Conservation (phyloP, 257 asterid species). For the Vinca minor region DNA sequence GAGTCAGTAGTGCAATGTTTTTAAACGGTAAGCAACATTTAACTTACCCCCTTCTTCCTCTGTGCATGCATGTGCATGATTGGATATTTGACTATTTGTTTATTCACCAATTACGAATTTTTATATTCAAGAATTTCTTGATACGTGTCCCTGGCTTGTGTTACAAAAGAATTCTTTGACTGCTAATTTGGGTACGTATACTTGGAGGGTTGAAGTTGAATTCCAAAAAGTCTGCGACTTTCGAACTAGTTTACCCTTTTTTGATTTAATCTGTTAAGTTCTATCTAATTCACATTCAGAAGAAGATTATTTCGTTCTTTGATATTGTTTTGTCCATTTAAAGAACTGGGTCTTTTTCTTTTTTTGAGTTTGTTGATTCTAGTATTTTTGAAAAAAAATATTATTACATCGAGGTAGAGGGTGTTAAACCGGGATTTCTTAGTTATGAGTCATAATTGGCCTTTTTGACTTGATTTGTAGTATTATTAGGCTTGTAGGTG, state of each 20-base stretch:
- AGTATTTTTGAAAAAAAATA: no score
- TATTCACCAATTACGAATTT: background rate
- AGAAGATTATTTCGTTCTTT: no score
- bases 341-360: no score
- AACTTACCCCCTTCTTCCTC: no score
- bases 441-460: no score
- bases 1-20: no score
- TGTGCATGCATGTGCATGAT: constrained; percentile 28
- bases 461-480: constrained; percentile 10
- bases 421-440: no score
- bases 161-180: constrained; percentile 12
- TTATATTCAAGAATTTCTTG: constrained; percentile 1
- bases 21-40: no score
- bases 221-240: constrained; percentile 3
- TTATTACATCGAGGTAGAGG: no score
- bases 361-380: no score
- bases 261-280: constrained; percentile 13
- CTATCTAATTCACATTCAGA: no score
- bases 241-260: background rate
- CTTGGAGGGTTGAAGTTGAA: background rate
- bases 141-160: constrained; percentile 19
- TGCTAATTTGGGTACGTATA: constrained; percentile 7
- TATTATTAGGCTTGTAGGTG: background rate
- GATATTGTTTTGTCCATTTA: no score
- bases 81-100: constrained; percentile 20